Base-by-base conservation (phyloP, 2,329 filamentous ascomycete species). In the Monilinia aucupariae region DNA sequence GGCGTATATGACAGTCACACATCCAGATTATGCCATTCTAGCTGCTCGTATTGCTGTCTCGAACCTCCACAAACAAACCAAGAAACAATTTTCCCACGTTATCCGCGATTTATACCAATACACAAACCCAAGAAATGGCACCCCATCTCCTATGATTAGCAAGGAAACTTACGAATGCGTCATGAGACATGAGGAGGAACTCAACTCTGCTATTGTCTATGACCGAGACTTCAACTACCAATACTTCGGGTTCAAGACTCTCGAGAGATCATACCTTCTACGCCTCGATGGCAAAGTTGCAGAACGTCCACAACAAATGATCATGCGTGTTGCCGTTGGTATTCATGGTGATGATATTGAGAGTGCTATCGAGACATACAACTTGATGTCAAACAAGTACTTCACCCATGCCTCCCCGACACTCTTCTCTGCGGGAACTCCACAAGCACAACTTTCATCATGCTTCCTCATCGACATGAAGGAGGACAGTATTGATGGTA, bases 211-310 rank as follows among this genome's bases (percentile, higher is more conserved):
- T 73, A 97, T 99, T 76, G 93, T 99, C 72, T 99, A 97, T 74
- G 94, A 99, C 80, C 90, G 94, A 71, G 94, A 99, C 76, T 99
- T 99, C 85, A 97, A 97, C 85, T 99, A 99, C 82, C 94, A 99
- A 81, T 99, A 96, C 81, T 99, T 99, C 74, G 94, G 94, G 68
- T 99, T 99, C 87, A 99, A 99, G 85, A 99, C 94, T 9, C 82
- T 99, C 47, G 94, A 99, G 82, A 88, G 94, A 65, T 99, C 94
- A 74, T 99, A 99, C 75, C 88, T 99, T 59, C 87, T 99, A 70
- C 92, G 96, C 75, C 89, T 97, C 69, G 85, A 97, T 72, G 92
- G 92, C 76, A 96, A 97, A 80, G 91, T 97, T 74, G 93, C 92
- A 59, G 94, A 99, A 81, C 87, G 94, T 73, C 94, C 94, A 51